A percentile compares a stretch with the other conserved stretches of the same genome.
phyloP scores from a whole-genome alignment of 108 stramenopile species.

The Halocafeteria seosinensis region DNA sequence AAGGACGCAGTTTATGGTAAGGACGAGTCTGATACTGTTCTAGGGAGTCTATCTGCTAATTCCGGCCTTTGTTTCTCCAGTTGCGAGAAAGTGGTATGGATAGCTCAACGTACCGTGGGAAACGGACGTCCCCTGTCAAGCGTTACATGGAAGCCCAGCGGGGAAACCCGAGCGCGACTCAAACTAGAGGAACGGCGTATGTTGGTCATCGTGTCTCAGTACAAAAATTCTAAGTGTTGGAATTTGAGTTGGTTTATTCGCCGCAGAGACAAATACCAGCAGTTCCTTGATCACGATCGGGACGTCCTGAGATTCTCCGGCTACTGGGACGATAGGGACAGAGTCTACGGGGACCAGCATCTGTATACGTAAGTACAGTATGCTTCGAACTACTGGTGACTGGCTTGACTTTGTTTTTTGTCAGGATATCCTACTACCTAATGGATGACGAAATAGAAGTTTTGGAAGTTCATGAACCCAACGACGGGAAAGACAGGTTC shows the following conservation, averaged over 20 bases:
- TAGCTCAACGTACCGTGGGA: neutral
- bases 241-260: too few relatives aligned
- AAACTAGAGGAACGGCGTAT: neutral
- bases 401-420: too few relatives aligned
- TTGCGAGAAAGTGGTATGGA: neutral
- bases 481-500: slow-evolving; percentile 5
- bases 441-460: slow-evolving; percentile 36
- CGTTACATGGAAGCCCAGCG: neutral
- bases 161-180: neutral
- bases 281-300: slow-evolving; percentile 13
- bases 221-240: too few relatives aligned
- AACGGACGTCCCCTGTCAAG: neutral
- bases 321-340: slow-evolving; percentile 29
- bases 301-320: slow-evolving; percentile 30
- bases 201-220: too few relatives aligned
- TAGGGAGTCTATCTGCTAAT: too few relatives aligned
- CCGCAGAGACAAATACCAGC: slow-evolving; percentile 5
- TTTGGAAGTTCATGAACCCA: slow-evolving; percentile 19
- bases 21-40: too few relatives aligned
- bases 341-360: slow-evolving; percentile 27
- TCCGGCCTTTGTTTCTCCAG: too few relatives aligned
- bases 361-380: too few relatives aligned
- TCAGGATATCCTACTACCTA: slow-evolving; percentile 31
- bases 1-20: neutral
- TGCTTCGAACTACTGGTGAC: too few relatives aligned